A percentile compares a stretch with the other conserved stretches of the same genome.
These are phyloP conservation scores for Penstemon barbatus DNA, from an alignment of 257 asterid species.

Conservation along the genomic window DNA sequence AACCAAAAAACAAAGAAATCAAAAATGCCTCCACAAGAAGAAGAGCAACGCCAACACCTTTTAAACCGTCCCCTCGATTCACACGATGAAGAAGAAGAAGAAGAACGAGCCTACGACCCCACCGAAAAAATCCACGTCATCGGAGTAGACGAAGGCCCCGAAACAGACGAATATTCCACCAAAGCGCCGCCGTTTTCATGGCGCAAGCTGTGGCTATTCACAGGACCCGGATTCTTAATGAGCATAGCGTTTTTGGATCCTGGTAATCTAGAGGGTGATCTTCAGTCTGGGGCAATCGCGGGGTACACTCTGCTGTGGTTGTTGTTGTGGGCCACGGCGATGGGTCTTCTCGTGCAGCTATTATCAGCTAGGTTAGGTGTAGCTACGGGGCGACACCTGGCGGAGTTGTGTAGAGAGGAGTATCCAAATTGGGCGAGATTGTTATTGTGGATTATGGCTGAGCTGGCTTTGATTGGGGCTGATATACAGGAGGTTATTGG, in stretches of 20 bases:
- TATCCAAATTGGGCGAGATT: constrained; percentile 75
- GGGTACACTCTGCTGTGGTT: constrained; percentile 77
- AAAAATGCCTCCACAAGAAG: constrained; percentile 36
- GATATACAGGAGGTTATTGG: constrained; percentile 91
- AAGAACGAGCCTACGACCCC: constrained; percentile 55
- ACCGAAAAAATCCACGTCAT: constrained; percentile 57
- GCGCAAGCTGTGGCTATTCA: constrained; percentile 81
- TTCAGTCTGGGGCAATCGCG: constrained; percentile 83
- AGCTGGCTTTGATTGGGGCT: constrained; percentile 71
- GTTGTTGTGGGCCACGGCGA: constrained; percentile 81
- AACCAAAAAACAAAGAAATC: too few species aligned
- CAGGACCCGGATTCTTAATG: constrained; percentile 83
- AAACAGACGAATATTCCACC: constrained; percentile 44
- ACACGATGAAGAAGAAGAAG: constrained; percentile 14
- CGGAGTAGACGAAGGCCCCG: constrained; percentile 47
- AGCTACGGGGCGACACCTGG: constrained; percentile 74
- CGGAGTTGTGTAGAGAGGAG: constrained; percentile 79
- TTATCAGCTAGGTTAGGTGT: constrained; percentile 74
- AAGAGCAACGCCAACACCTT: constrained; percentile 31
- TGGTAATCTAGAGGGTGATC: constrained; percentile 84
- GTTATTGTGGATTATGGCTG: constrained; percentile 77
- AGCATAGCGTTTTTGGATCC: constrained; percentile 86
- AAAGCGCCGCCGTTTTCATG: constrained; percentile 66
- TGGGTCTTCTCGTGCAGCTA: constrained; percentile 74
- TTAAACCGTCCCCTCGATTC: background rate